Conservation (phyloP, 305 asterid genomes). For the Caryopteris hybrid region DNA sequence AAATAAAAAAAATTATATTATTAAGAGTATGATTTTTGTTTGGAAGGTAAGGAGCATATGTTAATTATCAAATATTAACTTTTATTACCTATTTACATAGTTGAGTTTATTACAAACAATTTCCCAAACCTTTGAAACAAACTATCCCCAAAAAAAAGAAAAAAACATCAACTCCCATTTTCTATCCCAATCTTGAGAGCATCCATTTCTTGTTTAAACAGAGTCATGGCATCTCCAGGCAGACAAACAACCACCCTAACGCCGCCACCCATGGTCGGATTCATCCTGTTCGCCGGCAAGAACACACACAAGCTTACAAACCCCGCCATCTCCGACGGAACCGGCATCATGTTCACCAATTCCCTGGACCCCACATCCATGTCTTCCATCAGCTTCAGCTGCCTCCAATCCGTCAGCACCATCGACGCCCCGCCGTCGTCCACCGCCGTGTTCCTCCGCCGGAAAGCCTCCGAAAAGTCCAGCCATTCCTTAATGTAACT, state of each 20-base stretch:
- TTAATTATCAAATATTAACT: too few relatives aligned
- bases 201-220: slow-evolving; percentile 5
- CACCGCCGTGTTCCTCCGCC: not conserved
- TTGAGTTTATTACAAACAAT: too few relatives aligned
- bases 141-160: too few relatives aligned
- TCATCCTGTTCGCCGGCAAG: not conserved
- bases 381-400: slow-evolving; percentile 3
- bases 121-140: too few relatives aligned
- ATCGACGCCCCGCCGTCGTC: not conserved
- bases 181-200: not conserved
- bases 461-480: not conserved
- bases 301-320: not conserved
- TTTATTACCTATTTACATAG: too few relatives aligned
- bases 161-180: not conserved
- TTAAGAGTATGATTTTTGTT: too few relatives aligned
- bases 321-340: not conserved
- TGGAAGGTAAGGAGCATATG: too few relatives aligned
- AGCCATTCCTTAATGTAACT: not conserved
- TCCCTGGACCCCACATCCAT: slow-evolving; percentile 1
- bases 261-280: not conserved
- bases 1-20: too few relatives aligned
- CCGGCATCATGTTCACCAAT: not conserved
- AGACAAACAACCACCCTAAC: not conserved
- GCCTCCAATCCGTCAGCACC: slow-evolving; percentile 10
- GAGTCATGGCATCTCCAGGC: not conserved